phyloP scores from a whole-genome alignment of 257 asterid genomes.

The Jasminum sambac region DNA sequence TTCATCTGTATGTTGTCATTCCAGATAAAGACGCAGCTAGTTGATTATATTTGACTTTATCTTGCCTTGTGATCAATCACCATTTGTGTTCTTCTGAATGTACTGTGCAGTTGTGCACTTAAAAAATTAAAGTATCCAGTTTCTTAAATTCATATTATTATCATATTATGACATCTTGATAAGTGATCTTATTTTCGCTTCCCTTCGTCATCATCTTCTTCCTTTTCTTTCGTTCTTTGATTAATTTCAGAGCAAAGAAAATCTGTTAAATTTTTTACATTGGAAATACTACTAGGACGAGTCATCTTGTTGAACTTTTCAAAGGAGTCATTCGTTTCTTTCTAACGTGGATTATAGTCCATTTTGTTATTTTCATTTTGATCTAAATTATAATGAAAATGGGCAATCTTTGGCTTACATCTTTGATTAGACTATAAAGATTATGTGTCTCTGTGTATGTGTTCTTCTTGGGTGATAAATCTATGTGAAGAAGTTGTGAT shows the following conservation, averaged over 20 bases:
- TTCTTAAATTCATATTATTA: background rate
- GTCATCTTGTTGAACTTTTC: conserved; percentile 9
- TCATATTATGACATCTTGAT: background rate
- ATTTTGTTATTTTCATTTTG: conserved; percentile 4
- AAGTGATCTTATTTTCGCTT: background rate
- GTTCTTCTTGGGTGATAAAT: background rate
- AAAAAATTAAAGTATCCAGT: conserved; percentile 9
- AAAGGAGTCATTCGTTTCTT: conserved; percentile 9
- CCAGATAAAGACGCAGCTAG: conserved; percentile 15
- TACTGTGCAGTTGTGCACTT: conserved; percentile 8
- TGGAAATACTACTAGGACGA: background rate
- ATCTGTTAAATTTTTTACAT: conserved; percentile 4
- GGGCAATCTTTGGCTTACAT: background rate
- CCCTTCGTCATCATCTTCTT: background rate
- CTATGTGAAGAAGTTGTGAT: background rate
- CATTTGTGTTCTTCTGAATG: conserved; percentile 12
- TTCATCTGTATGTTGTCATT: conserved; percentile 22
- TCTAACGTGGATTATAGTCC: background rate
- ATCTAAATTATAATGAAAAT: background rate
- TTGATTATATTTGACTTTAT: conserved; percentile 18
- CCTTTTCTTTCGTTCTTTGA: background rate
- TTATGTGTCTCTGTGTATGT: too few relatives aligned
- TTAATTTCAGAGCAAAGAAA: conserved; percentile 17
- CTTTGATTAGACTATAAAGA: background rate
- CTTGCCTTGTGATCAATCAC: conserved; percentile 18